phyloP scores from a whole-genome alignment of 2,329 filamentous ascomycete genomes.

The Ceratocystis lukuohia region DNA sequence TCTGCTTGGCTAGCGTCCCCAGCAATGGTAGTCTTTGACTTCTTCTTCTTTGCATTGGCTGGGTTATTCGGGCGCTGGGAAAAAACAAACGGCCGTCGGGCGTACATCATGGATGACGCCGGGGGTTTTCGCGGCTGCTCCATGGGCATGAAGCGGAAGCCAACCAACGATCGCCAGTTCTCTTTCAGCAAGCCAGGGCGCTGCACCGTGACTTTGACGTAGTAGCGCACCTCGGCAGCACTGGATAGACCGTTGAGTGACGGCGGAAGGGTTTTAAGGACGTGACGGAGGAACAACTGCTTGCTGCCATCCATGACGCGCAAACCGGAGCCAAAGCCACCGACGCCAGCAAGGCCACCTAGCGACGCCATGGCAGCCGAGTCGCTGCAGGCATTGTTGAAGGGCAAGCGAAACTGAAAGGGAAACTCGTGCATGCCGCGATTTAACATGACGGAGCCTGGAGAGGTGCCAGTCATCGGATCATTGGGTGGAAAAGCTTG shows the following conservation, averaged over 20 bases:
- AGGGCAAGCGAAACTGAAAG: constrained; percentile 63
- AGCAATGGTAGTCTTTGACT: not conserved
- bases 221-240: constrained; percentile 85
- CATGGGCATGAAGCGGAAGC: constrained; percentile 82
- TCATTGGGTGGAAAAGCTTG: constrained; percentile 56
- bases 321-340: constrained; percentile 40
- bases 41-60: constrained; percentile 15
- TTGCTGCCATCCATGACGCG: constrained; percentile 50
- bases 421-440: constrained; percentile 62
- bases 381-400: constrained; percentile 60
- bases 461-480: constrained; percentile 29
- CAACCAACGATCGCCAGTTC: constrained; percentile 57
- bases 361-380: constrained; percentile 39
- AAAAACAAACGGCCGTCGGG: constrained; percentile 54
- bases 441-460: constrained; percentile 45
- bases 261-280: constrained; percentile 76
- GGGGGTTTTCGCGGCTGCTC: constrained; percentile 64
- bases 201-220: constrained; percentile 86
- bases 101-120: constrained; percentile 68
- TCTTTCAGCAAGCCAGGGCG: constrained; percentile 82
- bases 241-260: constrained; percentile 77
- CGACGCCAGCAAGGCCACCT: constrained; percentile 39
- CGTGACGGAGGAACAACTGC: constrained; percentile 53
- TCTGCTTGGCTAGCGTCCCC: not conserved
- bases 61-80: constrained; percentile 28